Evolutionary conservation across 2,329 filamentous ascomycete genomes (phyloP).

Genomic region (Dactylellina drechsleri): DNA sequence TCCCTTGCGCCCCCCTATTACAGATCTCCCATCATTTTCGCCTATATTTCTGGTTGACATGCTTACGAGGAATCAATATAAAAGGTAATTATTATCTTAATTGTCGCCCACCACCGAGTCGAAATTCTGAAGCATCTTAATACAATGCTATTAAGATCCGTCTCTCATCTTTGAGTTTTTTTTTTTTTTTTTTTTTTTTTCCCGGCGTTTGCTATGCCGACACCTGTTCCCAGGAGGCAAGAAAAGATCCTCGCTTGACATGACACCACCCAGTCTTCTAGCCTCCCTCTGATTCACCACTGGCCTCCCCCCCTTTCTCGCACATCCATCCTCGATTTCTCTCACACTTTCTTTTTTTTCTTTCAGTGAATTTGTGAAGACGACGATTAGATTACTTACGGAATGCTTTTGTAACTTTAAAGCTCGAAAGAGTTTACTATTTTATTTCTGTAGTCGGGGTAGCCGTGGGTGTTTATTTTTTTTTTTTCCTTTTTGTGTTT

Average conservation of each 20-base stretch:
- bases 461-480: not conserved
- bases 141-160: slow-evolving; percentile 7
- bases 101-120: not conserved
- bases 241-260: slow-evolving; percentile 16
- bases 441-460: no score
- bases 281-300: no score
- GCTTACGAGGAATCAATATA: no score
- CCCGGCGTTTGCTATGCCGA: slow-evolving; percentile 25
- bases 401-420: no score
- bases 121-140: not conserved
- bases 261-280: not conserved
- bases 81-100: not conserved
- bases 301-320: no score
- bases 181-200: not conserved
- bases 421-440: no score
- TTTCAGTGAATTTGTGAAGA: no score
- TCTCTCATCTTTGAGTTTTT: not conserved
- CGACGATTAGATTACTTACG: no score
- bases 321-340: no score
- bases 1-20: slow-evolving; percentile 1
- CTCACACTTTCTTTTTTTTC: no score
- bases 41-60: no score
- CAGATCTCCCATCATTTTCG: no score
- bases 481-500: not conserved
- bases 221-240: slow-evolving; percentile 21